Evolutionary conservation across 495 filamentous ascomycete genomes (phyloP).

Genomic region (Astrothelium macrocarpum): DNA sequence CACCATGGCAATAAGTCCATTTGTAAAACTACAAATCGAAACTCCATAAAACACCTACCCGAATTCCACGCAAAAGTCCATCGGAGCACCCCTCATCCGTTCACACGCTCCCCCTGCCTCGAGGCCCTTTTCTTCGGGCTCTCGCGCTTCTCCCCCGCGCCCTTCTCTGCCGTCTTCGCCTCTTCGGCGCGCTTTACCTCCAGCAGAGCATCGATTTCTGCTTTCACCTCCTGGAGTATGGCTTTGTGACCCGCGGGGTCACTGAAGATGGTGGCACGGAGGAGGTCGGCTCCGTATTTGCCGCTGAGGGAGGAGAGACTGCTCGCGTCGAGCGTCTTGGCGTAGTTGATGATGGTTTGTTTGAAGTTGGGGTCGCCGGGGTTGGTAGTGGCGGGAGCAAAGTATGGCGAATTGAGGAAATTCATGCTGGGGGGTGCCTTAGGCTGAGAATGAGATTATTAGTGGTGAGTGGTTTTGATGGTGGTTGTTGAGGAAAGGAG

Average conservation of each 20-base stretch:
- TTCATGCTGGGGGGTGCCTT: not conserved
- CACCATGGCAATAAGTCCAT: no score
- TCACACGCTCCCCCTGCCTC: no score
- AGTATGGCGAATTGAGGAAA: not conserved
- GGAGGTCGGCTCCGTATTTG: not conserved
- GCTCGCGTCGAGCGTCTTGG: not conserved
- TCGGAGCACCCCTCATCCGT: no score
- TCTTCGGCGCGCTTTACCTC: not conserved
- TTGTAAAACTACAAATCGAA: no score
- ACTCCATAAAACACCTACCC: no score
- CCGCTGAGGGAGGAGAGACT: not conserved
- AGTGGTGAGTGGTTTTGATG: not conserved
- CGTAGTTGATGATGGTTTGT: not conserved
- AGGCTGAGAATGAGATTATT: not conserved
- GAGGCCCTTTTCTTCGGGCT: no score
- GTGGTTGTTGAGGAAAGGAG: not conserved
- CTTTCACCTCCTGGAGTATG: conserved; percentile 19
- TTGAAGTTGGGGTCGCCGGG: not conserved
- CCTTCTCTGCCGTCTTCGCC: not conserved
- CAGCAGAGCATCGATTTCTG: not conserved
- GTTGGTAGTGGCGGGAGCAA: not conserved
- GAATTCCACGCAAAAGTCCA: no score
- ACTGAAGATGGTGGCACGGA: not conserved
- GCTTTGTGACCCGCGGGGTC: conserved; percentile 15
- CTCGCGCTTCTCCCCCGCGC: no score